Percentiles rank a stretch among this genome's conserved stretches.
phyloP scores from a whole-genome alignment of 1,284 basidiomycete species.

The Puccinia brachypodii region DNA sequence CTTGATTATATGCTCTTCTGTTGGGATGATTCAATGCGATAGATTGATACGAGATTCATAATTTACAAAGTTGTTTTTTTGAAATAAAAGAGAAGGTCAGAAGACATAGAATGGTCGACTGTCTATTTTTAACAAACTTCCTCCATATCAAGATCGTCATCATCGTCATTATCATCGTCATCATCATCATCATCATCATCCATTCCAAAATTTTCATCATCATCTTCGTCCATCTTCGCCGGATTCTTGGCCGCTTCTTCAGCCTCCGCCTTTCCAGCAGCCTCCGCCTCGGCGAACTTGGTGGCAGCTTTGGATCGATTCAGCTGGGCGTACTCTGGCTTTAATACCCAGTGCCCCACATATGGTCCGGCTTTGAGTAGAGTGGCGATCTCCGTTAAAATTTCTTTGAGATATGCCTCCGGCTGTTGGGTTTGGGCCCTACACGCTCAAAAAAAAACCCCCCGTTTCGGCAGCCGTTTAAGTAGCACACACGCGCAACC shows the following conservation, averaged over 20 bases:
- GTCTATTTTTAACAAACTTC: slow-evolving; percentile 19
- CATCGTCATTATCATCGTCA: slow-evolving; percentile 34
- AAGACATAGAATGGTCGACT: background rate
- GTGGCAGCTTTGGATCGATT: slow-evolving; percentile 39
- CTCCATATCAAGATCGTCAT: slow-evolving; percentile 40
- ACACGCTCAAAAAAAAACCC: slow-evolving; percentile 15
- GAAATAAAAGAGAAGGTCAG: background rate
- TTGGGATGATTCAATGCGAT: no score
- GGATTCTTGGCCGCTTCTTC: slow-evolving; percentile 19
- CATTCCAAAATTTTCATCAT: slow-evolving; percentile 33
- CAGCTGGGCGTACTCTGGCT: slow-evolving; percentile 50
- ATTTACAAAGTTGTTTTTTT: no score
- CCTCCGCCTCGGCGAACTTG: slow-evolving; percentile 31
- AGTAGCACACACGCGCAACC: background rate
- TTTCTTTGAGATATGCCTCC: slow-evolving; percentile 84
- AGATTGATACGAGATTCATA: no score
- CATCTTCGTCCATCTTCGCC: slow-evolving; percentile 33
- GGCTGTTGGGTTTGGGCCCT: slow-evolving; percentile 84
- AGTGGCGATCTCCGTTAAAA: slow-evolving; percentile 75
- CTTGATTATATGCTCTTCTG: background rate
- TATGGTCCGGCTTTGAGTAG: slow-evolving; percentile 74
- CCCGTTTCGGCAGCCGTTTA: background rate
- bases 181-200: slow-evolving; percentile 43
- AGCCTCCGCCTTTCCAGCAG: slow-evolving; percentile 1
- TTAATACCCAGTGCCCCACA: slow-evolving; percentile 59